Percentiles rank a stretch among this genome's conserved stretches.
These are phyloP conservation scores for Daldinia loculata DNA, from an alignment of 495 filamentous ascomycete species.

Conservation along the genomic window DNA sequence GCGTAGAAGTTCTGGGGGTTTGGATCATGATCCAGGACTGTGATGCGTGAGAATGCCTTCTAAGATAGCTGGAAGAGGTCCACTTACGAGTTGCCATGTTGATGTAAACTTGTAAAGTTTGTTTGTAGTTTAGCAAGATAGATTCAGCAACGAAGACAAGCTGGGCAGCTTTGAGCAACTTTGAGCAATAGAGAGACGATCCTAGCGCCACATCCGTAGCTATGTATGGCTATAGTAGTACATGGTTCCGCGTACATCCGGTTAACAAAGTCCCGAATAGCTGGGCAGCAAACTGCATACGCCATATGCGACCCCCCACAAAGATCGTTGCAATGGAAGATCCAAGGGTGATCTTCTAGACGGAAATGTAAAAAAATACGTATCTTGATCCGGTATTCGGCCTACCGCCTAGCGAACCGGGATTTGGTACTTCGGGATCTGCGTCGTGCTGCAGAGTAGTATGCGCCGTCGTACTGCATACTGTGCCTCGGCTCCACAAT, in stretches of 20 bases:
- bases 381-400: constrained; percentile 38
- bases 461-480: constrained; percentile 34
- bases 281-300: constrained; percentile 24
- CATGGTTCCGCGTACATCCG: constrained; percentile 18
- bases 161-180: constrained; percentile 20
- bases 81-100: constrained; percentile 43
- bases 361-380: constrained; percentile 8
- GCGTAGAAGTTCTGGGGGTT: constrained; percentile 46
- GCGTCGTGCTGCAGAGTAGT: constrained; percentile 37
- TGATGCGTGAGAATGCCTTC: constrained; percentile 25
- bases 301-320: constrained; percentile 29
- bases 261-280: constrained; percentile 34
- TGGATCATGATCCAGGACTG: constrained; percentile 42
- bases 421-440: constrained; percentile 47
- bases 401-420: constrained; percentile 33
- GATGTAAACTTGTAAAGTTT: constrained; percentile 22
- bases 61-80: constrained; percentile 2
- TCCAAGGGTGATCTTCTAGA: constrained; percentile 26
- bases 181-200: constrained; percentile 20
- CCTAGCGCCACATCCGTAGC: constrained; percentile 19
- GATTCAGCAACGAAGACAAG: constrained; percentile 19
- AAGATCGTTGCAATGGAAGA: constrained; percentile 27
- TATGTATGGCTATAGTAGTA: constrained; percentile 27
- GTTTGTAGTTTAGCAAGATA: constrained; percentile 13
- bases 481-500: constrained; percentile 32